Base-by-base conservation (phyloP, 345 rosid species). In the Mallotus nudiflorus region DNA sequence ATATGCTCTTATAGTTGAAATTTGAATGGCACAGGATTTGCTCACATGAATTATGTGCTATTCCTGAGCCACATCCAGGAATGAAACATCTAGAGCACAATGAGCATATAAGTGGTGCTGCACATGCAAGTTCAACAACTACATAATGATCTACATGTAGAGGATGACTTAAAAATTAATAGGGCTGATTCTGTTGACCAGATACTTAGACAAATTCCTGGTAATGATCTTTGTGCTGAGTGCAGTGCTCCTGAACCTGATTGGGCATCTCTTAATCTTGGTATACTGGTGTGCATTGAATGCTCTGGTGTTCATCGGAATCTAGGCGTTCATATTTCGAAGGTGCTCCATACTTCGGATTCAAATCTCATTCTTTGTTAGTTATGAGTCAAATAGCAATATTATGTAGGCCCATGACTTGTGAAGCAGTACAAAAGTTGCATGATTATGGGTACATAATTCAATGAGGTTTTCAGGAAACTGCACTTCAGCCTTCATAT, bases 231-330 rank as follows among this genome's bases (percentile, higher is more conserved):
- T 58, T 92, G 98, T 83, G 98, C 90, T 73, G 96, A 92, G 73
- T 92, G 98, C 80, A 68, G 83, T 77, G 84, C 90, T 62, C 82
- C 82, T 71, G 91, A 82, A 27, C 96, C 98, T 13, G 91, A 89
- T 72, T 92, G 98, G 98, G 98, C 96, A 56, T 90, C 96, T 12
- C 87, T 92, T 63, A 92, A 92, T 85, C 96, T 92, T 78, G 96
- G 96, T 54, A 84, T 90, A 68, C 80, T 92, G 51, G 71, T 92
- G 70, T 92, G 96, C 76, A 92, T 90, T 5, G 91, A 90, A 77
- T 92, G 96, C 76, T 92, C 98, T 70, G 95, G 98, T 54, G 89
- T 88, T 76, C 98, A 90, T 54, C 86, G 96, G 73, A 93, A 90
- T 80, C 95, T 90, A 42, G 98, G 98, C 9, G 97, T 93, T 76